phyloP scores from a whole-genome alignment of 2,329 filamentous ascomycete species.

The Sporothrix pallida region DNA sequence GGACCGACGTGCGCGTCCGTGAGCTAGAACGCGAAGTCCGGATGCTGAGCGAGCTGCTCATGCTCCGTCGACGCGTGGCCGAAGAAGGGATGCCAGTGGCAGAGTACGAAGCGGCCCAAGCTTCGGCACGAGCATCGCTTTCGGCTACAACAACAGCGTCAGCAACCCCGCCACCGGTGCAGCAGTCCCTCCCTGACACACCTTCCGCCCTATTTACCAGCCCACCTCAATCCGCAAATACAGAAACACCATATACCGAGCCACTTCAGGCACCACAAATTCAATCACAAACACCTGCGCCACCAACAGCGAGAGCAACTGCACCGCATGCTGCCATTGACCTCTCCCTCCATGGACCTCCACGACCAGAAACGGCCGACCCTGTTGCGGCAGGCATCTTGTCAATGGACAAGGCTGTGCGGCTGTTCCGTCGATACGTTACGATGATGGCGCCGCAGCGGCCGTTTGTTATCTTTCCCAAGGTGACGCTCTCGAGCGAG shows the following conservation, averaged over 20 bases:
- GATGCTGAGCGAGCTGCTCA: slow-evolving; percentile 54
- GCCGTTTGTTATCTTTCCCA: slow-evolving; percentile 36
- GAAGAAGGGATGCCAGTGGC: background rate
- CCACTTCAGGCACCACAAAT: background rate
- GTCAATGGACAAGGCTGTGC: slow-evolving; percentile 29
- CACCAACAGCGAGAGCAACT: background rate
- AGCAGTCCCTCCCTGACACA: slow-evolving; percentile 3
- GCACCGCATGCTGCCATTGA: background rate
- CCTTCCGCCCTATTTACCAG: background rate
- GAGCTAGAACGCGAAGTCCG: slow-evolving; percentile 78
- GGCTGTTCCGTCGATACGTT: slow-evolving; percentile 33
- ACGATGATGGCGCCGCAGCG: slow-evolving; percentile 35
- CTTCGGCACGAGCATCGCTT: slow-evolving; percentile 1
- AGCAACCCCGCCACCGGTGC: background rate
- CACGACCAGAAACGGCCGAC: slow-evolving; percentile 3
- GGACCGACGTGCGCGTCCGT: slow-evolving; percentile 70
- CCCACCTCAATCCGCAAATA: background rate
- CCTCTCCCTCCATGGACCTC: background rate
- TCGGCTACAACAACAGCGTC: background rate
- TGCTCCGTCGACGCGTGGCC: slow-evolving; percentile 18
- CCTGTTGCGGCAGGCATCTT: slow-evolving; percentile 33
- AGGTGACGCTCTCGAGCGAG: slow-evolving; percentile 16
- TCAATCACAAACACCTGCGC: background rate
- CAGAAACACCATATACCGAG: background rate
- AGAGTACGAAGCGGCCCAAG: background rate